These are phyloP conservation scores for Botrytis tulipae DNA, from an alignment of 2,329 filamentous ascomycete species.

Conservation along the genomic window DNA sequence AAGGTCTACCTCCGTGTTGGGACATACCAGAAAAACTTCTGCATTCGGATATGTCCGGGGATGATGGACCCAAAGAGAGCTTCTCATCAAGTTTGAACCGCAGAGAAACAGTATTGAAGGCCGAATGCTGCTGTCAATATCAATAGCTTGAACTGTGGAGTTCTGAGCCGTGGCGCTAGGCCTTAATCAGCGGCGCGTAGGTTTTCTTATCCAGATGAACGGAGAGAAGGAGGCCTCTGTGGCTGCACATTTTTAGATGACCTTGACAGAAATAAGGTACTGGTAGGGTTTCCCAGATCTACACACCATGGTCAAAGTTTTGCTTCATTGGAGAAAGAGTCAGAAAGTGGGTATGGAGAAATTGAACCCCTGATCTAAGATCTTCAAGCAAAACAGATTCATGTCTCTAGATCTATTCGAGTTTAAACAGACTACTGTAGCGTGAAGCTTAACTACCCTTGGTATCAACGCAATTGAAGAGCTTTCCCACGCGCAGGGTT, in stretches of 20 bases:
- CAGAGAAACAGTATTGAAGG: neutral
- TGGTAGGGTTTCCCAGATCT: neutral
- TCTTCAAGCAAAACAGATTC: neutral
- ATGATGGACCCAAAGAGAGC: neutral
- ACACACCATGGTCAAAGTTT: neutral
- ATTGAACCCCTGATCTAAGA: neutral
- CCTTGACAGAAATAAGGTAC: neutral
- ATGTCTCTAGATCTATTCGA: conserved; percentile 1
- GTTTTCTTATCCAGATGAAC: neutral
- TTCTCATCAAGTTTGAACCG: neutral
- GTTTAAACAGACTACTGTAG: neutral
- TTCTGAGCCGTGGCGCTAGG: neutral
- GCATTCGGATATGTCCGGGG: neutral
- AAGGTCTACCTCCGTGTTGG: neutral
- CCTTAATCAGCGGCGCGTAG: neutral
- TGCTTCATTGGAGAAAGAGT: neutral
- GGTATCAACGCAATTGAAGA: neutral
- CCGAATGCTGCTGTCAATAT: conserved; percentile 4
- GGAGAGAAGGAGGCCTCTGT: neutral
- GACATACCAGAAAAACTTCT: neutral
- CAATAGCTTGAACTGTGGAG: neutral
- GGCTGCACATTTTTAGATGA: neutral
- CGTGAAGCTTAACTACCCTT: neutral
- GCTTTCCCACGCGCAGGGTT: neutral
- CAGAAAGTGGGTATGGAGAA: neutral